These are phyloP conservation scores for Colletotrichum sp. DNA, from an alignment of 2,329 filamentous ascomycete species.

Conservation along the genomic window DNA sequence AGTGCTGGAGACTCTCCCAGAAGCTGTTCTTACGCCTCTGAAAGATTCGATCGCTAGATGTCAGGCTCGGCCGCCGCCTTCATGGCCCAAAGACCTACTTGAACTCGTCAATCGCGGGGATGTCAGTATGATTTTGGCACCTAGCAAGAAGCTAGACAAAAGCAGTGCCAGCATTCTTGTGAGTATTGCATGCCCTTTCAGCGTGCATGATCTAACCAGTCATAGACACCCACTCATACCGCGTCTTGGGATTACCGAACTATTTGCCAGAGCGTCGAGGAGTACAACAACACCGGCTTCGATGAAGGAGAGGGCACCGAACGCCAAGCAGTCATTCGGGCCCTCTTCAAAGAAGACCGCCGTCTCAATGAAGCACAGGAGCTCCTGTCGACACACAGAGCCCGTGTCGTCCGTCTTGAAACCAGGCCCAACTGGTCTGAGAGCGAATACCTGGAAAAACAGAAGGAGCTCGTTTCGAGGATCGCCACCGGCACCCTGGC, in stretches of 20 bases:
- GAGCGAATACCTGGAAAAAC: slow-evolving; percentile 85
- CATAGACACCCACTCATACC: slow-evolving; percentile 65
- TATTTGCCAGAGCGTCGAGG: slow-evolving; percentile 74
- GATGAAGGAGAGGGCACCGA: slow-evolving; percentile 86
- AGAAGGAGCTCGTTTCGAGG: slow-evolving; percentile 87
- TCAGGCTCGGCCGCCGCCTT: slow-evolving; percentile 79
- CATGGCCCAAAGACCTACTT: slow-evolving; percentile 76
- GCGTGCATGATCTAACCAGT: slow-evolving; percentile 26
- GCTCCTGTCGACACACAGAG: slow-evolving; percentile 84
- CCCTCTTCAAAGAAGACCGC: slow-evolving; percentile 91
- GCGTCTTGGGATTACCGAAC: slow-evolving; percentile 77
- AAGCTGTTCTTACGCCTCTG: slow-evolving; percentile 80
- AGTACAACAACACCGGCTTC: slow-evolving; percentile 63
- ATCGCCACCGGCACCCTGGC: slow-evolving; percentile 88
- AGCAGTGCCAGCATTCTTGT: slow-evolving; percentile 47
- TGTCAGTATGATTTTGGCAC: slow-evolving; percentile 69
- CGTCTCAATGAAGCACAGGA: slow-evolving; percentile 85
- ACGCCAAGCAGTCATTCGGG: slow-evolving; percentile 79
- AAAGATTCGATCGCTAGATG: slow-evolving; percentile 86
- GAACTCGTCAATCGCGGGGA: slow-evolving; percentile 83
- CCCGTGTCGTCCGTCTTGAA: slow-evolving; percentile 79
- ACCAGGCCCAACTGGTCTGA: slow-evolving; percentile 82
- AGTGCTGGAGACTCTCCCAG: slow-evolving; percentile 83
- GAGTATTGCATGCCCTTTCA: slow-evolving; percentile 25
- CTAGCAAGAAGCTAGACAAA: slow-evolving; percentile 42